These are phyloP conservation scores for Panellus pusillus DNA, from an alignment of 768 basidiomycete species.

Conservation along the genomic window DNA sequence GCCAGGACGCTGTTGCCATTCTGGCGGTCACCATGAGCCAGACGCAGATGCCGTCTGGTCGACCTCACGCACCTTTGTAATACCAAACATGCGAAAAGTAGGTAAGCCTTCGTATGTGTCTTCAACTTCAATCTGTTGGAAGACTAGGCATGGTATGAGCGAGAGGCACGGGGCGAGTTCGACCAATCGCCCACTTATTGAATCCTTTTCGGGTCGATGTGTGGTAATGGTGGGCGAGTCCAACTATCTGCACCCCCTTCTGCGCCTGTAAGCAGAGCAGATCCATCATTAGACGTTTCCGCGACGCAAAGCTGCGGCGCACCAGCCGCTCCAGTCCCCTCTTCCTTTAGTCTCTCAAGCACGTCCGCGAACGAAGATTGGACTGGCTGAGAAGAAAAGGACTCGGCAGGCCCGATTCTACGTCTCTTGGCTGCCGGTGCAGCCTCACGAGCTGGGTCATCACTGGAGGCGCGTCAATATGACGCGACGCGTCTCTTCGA, in stretches of 20 bases:
- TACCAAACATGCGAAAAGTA: conserved; percentile 78
- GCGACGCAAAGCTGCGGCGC: conserved; percentile 19
- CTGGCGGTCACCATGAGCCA: conserved; percentile 35
- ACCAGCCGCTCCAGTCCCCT: conserved; percentile 46
- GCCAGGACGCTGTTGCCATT: conserved; percentile 87
- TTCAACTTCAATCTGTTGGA: conserved; percentile 96
- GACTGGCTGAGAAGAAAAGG: conserved; percentile 41
- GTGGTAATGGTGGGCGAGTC: conserved; percentile 60
- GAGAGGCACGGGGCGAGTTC: not conserved
- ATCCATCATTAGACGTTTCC: not conserved
- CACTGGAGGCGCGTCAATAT: conserved; percentile 23
- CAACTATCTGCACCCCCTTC: conserved; percentile 81
- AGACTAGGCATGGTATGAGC: conserved; percentile 53
- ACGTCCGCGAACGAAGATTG: conserved; percentile 63
- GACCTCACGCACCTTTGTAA: conserved; percentile 66
- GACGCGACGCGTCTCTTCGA: conserved; percentile 6
- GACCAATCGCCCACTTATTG: conserved; percentile 54
- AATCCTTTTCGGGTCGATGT: conserved; percentile 61
- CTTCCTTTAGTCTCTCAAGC: conserved; percentile 59
- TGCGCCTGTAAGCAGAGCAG: conserved; percentile 40
- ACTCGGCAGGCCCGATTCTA: conserved; percentile 43
- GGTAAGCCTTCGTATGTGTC: conserved; percentile 47
- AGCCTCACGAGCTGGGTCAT: conserved; percentile 21
- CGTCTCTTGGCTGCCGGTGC: conserved; percentile 55
- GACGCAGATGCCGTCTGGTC: not conserved